These are phyloP conservation scores for Alternaria sp. DNA, from an alignment of 2,329 filamentous ascomycete species.

Conservation along the genomic window DNA sequence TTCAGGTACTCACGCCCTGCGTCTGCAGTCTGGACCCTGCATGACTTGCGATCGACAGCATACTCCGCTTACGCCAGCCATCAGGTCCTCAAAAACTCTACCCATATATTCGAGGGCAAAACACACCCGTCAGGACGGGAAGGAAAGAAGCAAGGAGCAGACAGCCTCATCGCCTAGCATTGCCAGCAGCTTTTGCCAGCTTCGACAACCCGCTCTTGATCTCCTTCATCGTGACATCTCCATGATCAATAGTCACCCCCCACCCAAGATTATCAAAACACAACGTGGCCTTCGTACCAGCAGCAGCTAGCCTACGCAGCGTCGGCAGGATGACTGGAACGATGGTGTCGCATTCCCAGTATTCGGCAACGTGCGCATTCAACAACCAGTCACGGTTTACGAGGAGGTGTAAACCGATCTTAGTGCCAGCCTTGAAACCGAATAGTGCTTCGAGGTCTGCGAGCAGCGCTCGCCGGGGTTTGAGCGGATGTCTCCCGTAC, in stretches of 20 bases:
- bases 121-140: neutral
- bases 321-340: neutral
- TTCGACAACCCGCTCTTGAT: neutral
- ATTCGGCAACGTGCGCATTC: neutral
- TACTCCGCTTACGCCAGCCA: neutral
- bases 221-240: neutral
- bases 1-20: conserved; percentile 5
- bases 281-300: neutral
- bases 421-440: neutral
- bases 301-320: neutral
- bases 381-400: neutral
- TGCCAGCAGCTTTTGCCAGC: neutral
- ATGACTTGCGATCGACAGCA: neutral
- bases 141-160: neutral
- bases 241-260: neutral
- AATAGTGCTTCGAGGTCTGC: neutral
- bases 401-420: neutral
- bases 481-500: neutral
- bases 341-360: neutral
- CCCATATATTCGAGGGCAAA: neutral
- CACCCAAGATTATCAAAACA: neutral
- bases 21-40: neutral
- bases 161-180: neutral
- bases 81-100: neutral
- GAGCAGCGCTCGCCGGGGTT: neutral